Percentiles rank a stretch among this genome's conserved stretches.
Conservation (phyloP, 164 flowering plant genomes). For the Cinnamomum chago region DNA sequence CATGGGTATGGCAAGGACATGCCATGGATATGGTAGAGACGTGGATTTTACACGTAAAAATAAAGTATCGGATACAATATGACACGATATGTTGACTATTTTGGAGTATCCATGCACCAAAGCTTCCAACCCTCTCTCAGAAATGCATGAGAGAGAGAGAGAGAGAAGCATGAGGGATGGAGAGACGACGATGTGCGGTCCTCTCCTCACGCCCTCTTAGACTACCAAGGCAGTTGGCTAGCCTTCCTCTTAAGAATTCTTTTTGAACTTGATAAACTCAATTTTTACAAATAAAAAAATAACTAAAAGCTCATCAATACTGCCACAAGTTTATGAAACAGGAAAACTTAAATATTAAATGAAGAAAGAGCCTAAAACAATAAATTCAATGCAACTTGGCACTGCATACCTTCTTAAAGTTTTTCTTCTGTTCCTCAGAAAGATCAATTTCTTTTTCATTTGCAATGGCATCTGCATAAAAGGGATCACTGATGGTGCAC, state of each 20-base stretch:
- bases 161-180: background rate
- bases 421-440: constrained; percentile 81
- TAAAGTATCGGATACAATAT: too few relatives aligned
- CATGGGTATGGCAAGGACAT: too few relatives aligned
- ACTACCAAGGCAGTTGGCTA: too few relatives aligned
- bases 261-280: background rate
- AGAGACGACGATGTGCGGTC: background rate
- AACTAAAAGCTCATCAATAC: background rate
- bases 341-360: background rate
- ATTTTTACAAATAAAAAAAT: background rate
- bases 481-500: constrained; percentile 54
- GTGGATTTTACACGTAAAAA: too few relatives aligned
- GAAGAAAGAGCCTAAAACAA: background rate
- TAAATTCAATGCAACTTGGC: background rate
- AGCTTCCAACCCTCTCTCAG: too few relatives aligned
- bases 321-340: background rate
- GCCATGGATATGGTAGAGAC: too few relatives aligned
- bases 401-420: constrained; percentile 61
- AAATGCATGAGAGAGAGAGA: background rate
- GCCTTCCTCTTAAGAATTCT: background rate
- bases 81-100: too few relatives aligned
- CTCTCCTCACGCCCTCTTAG: too few relatives aligned
- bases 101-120: too few relatives aligned
- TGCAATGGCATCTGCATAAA: constrained; percentile 80
- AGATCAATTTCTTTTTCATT: constrained; percentile 73